phyloP scores from a whole-genome alignment of 140 eudicot species.

The Flaveria floridana region DNA sequence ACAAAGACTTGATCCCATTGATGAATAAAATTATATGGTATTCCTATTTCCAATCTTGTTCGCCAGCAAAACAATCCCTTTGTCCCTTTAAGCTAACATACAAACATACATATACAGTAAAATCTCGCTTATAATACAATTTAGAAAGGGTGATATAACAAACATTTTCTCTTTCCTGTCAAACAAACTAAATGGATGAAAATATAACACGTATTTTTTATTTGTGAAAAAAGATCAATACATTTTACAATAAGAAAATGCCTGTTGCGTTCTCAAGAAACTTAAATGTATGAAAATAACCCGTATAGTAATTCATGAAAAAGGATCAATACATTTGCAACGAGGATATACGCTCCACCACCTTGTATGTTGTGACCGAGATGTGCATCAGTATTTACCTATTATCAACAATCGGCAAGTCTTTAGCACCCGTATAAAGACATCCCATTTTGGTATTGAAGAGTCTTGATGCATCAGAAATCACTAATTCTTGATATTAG shows the following conservation, averaged over 20 bases:
- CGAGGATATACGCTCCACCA: background rate
- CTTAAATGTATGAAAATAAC: background rate
- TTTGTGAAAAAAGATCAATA: background rate
- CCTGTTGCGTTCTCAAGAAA: too few relatives aligned
- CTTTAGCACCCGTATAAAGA: background rate
- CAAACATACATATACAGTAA: background rate
- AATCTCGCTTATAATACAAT: too few relatives aligned
- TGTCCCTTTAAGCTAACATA: background rate
- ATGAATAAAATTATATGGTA: background rate
- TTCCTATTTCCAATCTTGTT: slow-evolving; percentile 6
- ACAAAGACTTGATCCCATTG: slow-evolving; percentile 26
- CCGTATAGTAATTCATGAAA: background rate
- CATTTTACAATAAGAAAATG: background rate
- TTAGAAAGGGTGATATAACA: background rate
- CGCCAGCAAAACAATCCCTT: background rate
- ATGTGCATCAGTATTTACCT: background rate
- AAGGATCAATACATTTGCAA: background rate
- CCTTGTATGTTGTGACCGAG: background rate
- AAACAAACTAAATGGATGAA: background rate
- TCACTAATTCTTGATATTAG: background rate
- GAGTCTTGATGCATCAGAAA: background rate
- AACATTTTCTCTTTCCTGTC: too few relatives aligned
- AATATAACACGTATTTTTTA: background rate
- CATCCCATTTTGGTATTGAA: background rate
- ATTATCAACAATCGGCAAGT: background rate